Conservation (phyloP, 1,139 yeast genomes). For the Taphrina confusa region DNA sequence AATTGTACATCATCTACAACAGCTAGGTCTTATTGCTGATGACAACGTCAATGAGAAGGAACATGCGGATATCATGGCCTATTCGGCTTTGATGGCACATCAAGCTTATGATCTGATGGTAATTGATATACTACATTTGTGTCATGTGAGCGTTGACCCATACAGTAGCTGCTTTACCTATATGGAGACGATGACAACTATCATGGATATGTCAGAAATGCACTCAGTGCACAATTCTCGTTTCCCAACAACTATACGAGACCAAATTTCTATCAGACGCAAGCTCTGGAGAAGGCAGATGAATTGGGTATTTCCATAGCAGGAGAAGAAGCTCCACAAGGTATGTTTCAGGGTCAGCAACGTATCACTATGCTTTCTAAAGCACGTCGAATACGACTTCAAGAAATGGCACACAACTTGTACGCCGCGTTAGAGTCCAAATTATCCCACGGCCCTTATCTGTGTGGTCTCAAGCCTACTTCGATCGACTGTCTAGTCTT, state of each 20-base stretch:
- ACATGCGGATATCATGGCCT: slow-evolving; percentile 22
- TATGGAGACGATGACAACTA: slow-evolving; percentile 26
- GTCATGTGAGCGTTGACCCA: slow-evolving; percentile 9
- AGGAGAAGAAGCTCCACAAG: neutral
- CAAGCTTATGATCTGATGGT: slow-evolving; percentile 8
- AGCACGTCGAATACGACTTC: slow-evolving; percentile 9
- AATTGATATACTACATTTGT: neutral
- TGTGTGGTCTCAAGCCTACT: slow-evolving; percentile 31
- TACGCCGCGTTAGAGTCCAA: slow-evolving; percentile 11
- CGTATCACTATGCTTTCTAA: neutral
- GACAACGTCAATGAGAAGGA: neutral
- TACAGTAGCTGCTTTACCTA: neutral
- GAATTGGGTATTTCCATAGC: neutral
- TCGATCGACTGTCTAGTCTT: slow-evolving; percentile 34
- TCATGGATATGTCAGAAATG: neutral
- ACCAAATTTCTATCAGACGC: neutral
- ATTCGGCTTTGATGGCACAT: slow-evolving; percentile 9
- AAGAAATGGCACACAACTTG: slow-evolving; percentile 5
- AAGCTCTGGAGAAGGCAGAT: neutral
- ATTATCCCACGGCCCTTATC: slow-evolving; percentile 19
- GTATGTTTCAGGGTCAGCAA: neutral
- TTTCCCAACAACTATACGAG: slow-evolving; percentile 16
- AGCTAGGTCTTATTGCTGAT: slow-evolving; percentile 19
- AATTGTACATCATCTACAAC: slow-evolving; percentile 9
- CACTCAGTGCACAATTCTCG: neutral